Percentiles rank a stretch among this genome's conserved stretches.
Conservation (phyloP, 805 yeast species). For the Naumovozyma baii region DNA sequence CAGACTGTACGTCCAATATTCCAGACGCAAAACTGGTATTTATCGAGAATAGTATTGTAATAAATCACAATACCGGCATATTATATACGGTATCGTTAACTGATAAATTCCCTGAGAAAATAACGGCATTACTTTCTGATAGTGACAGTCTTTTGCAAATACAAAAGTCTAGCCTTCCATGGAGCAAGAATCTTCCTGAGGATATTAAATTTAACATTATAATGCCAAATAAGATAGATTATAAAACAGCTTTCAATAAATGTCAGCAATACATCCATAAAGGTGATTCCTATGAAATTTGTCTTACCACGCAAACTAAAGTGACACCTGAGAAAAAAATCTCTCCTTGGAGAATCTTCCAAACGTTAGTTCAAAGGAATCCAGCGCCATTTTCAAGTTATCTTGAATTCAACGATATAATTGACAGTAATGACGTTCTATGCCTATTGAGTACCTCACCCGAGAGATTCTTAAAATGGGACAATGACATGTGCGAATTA, state of each 20-base stretch:
- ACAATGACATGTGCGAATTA: conserved; percentile 52
- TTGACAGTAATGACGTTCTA: conserved; percentile 41
- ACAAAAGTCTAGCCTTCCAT: conserved; percentile 7
- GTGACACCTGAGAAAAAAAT: conserved; percentile 42
- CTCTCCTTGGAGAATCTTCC: conserved; percentile 72
- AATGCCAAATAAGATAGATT: conserved; percentile 45
- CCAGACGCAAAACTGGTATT: conserved; percentile 74
- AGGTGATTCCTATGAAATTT: conserved; percentile 91
- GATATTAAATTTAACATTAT: conserved; percentile 26
- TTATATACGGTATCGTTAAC: conserved; percentile 46
- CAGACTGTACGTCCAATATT: conserved; percentile 20
- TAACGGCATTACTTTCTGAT: conserved; percentile 5
- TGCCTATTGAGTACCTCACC: conserved; percentile 82
- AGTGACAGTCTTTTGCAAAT: background rate
- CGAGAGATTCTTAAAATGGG: conserved; percentile 85
- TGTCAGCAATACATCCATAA: conserved; percentile 61
- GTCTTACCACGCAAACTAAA: conserved; percentile 70
- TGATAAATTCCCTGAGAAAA: conserved; percentile 27
- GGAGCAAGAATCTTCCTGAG: conserved; percentile 13
- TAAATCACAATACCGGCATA: conserved; percentile 38
- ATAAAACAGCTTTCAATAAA: conserved; percentile 43
- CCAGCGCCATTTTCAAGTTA: conserved; percentile 91
- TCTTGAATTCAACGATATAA: conserved; percentile 43
- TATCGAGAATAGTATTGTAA: conserved; percentile 53
- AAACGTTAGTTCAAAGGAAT: conserved; percentile 56